Evolutionary conservation across 306 rosid species (phyloP).

Genomic region (Prunus padus): DNA sequence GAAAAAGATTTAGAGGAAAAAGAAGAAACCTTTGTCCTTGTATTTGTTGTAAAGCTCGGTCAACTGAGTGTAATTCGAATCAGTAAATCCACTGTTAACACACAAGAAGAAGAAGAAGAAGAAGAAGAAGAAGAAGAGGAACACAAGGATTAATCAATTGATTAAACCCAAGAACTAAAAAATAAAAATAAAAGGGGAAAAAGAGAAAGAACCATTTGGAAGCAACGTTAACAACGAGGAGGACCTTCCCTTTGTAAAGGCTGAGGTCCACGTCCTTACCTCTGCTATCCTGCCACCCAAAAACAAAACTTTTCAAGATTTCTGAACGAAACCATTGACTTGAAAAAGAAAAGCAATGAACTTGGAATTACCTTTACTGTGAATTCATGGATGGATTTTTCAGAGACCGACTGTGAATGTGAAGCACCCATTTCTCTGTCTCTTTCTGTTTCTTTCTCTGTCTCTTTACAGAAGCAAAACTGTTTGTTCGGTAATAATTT

Average conservation of each 20-base stretch:
- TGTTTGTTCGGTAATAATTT: background rate
- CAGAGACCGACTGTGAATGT: conserved; percentile 54
- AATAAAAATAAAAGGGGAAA: background rate
- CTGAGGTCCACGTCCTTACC: conserved; percentile 74
- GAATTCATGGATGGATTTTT: conserved; percentile 77
- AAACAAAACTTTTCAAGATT: background rate
- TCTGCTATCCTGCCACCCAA: conserved; percentile 54
- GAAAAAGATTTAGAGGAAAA: background rate
- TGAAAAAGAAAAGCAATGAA: background rate
- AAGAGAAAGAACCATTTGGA: conserved; percentile 70
- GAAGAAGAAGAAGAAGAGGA: background rate
- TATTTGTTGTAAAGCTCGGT: conserved; percentile 66
- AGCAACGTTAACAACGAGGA: conserved; percentile 88
- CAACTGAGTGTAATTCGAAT: conserved; percentile 76
- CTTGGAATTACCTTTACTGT: conserved; percentile 56
- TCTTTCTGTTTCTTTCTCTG: background rate
- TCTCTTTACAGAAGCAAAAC: background rate
- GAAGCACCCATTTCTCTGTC: conserved; percentile 66
- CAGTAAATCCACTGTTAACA: conserved; percentile 65
- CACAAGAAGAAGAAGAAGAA: background rate
- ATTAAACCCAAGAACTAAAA: background rate
- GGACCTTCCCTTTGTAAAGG: conserved; percentile 69
- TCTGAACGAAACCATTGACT: background rate
- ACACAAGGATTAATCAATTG: background rate
- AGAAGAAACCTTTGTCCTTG: conserved; percentile 56